Evolutionary conservation across 2,329 filamentous ascomycete species (phyloP), one percentile per base, ranked within the genome.

Genomic region (Aschersonia sp.): DNA sequence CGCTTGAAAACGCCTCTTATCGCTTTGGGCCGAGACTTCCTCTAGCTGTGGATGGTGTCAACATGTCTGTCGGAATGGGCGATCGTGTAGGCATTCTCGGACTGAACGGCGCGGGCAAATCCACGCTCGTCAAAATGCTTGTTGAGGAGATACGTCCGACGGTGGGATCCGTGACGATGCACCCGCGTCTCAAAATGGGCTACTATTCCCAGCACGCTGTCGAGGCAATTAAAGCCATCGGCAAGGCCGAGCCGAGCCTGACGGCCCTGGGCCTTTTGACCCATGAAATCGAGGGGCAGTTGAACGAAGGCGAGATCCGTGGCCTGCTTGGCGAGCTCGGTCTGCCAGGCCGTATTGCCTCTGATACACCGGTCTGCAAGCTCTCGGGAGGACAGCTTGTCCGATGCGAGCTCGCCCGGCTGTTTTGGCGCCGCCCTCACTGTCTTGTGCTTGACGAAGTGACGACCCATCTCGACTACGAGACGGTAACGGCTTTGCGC

Each of bases 181-280:
- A 94, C 60, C 75, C 87, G 0, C 72, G 85, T 22, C 67, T 86
- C 8, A 79, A 75, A 52, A 63, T 87, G 44, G 85, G 81, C 1
- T 87, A 87, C 58, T 92, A 89, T 63, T 85, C 84, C 4, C 87
- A 94, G 59, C 81, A 88, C 56, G 81, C 83, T 0, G 83, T 89
- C 5, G 83, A 89, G 54, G 70, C 72, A 5, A 70, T 92, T 5
- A 78, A 83, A 52, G 58, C 66, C 2, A 61, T 76, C 6, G 81
- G 77, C 0, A 61, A 60, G 0, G 54, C 57, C 1, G 68, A 74
- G 5, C 68, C 73, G 1, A 59, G 63, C 1, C 62, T 85, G 5
- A 88, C 85, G 0, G 81, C 85, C 0, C 69, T 92, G 1, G 63
- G 72, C 0, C 69, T 87, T 4, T 61, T 92, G 4, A 70, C 74